Percentiles rank a stretch among this genome's conserved stretches.
Conservation (phyloP, 352 stramenopile genomes). For the Peronospora tabacina region DNA sequence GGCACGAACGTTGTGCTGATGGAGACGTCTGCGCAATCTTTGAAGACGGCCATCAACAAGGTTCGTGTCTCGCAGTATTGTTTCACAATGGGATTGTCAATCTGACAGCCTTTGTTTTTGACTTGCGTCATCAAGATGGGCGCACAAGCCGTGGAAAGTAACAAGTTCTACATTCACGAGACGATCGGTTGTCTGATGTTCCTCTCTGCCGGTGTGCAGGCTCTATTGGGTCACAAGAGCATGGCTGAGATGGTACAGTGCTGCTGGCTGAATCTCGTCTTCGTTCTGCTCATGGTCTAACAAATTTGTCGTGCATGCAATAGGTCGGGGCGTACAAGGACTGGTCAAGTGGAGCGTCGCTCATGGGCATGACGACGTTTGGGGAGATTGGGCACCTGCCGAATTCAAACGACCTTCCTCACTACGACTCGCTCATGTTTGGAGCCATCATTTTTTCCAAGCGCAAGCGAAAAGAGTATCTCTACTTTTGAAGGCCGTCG, state of each 20-base stretch:
- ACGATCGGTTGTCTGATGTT: constrained; percentile 84
- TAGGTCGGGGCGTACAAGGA: constrained; percentile 81
- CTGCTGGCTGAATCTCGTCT: not conserved
- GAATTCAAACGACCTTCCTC: constrained; percentile 70
- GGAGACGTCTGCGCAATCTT: constrained; percentile 69
- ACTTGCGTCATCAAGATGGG: constrained; percentile 47
- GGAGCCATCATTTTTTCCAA: constrained; percentile 83
- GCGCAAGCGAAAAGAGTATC: constrained; percentile 69
- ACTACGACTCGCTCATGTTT: constrained; percentile 88
- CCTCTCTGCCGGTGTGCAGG: constrained; percentile 75
- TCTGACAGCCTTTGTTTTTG: constrained; percentile 1
- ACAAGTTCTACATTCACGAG: constrained; percentile 79
- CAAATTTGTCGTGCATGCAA: constrained; percentile 1
- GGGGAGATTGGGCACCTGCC: constrained; percentile 80
- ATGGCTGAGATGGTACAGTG: constrained; percentile 77
- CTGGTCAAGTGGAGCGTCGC: constrained; percentile 69
- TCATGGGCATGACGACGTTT: constrained; percentile 87
- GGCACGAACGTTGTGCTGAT: constrained; percentile 84
- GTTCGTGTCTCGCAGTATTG: constrained; percentile 14
- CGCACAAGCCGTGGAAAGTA: constrained; percentile 54
- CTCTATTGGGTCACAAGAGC: constrained; percentile 78
- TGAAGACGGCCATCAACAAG: constrained; percentile 84
- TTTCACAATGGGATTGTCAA: not conserved
- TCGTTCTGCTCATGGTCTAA: not conserved
- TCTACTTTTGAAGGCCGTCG: constrained; percentile 39